Conservation (phyloP, 495 filamentous ascomycete genomes). For the Tuber brumale region DNA sequence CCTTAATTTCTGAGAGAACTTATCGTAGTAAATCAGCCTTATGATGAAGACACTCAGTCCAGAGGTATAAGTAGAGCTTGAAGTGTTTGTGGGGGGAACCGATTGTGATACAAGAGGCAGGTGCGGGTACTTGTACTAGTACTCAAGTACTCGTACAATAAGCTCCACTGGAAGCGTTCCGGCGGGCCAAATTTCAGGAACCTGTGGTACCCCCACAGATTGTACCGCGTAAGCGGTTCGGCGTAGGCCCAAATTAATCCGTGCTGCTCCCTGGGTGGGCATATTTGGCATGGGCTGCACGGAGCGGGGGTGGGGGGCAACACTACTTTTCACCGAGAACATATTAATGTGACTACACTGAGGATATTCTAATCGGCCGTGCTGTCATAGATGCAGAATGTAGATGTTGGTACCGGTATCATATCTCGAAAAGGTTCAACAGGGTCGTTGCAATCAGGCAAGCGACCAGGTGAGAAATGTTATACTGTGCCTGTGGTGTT, state of each 20-base stretch:
- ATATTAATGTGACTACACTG: not conserved
- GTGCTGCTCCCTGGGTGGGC: not conserved
- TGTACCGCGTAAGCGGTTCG: not conserved
- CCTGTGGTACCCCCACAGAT: not conserved
- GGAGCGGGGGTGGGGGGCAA: not conserved
- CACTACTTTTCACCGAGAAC: not conserved
- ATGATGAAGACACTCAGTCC: not conserved
- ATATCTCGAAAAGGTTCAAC: not conserved
- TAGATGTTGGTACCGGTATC: not conserved
- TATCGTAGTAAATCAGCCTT: not conserved
- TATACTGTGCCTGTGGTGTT: too few species aligned
- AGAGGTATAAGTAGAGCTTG: not conserved
- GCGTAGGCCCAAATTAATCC: not conserved
- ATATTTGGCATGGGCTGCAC: not conserved
- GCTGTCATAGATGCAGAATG: not conserved
- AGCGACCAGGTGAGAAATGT: not conserved
- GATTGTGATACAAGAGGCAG: not conserved
- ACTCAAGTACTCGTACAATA: too few species aligned
- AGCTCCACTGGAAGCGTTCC: not conserved
- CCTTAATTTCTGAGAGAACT: not conserved
- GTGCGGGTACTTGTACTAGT: not conserved
- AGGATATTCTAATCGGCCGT: not conserved
- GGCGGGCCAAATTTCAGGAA: not conserved
- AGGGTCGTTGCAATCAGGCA: not conserved
- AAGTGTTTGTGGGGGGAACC: not conserved